Conservation (phyloP, 768 basidiomycete species). For the Tulasnella sp. region DNA sequence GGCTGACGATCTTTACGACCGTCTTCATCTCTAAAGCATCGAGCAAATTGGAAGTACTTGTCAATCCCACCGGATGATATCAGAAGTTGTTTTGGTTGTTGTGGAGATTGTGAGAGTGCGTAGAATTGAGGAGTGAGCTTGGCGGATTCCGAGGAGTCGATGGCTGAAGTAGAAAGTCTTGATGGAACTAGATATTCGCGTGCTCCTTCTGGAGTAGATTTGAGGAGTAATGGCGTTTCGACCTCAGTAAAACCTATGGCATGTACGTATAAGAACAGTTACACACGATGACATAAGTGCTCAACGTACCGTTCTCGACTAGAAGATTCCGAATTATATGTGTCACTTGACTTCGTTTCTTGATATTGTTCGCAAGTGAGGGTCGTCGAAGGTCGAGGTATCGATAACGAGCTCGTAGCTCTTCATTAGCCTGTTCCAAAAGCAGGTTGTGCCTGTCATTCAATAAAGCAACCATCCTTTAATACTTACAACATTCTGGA, state of each 20-base stretch:
- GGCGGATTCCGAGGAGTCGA: background rate
- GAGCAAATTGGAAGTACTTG: slow-evolving; percentile 83
- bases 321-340: slow-evolving; percentile 61
- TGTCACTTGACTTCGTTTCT: slow-evolving; percentile 69
- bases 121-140: slow-evolving; percentile 46
- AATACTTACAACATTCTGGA: slow-evolving; percentile 53
- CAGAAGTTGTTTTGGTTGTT: slow-evolving; percentile 89
- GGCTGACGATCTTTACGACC: slow-evolving; percentile 91
- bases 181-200: slow-evolving; percentile 86
- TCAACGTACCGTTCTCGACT: slow-evolving; percentile 50
- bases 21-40: slow-evolving; percentile 92
- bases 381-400: slow-evolving; percentile 79
- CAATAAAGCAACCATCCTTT: background rate
- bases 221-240: slow-evolving; percentile 81
- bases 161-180: slow-evolving; percentile 32
- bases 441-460: background rate
- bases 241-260: slow-evolving; percentile 77
- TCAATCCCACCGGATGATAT: slow-evolving; percentile 84
- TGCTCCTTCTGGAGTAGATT: slow-evolving; percentile 89
- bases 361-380: slow-evolving; percentile 61
- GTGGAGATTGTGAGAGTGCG: slow-evolving; percentile 86
- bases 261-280: background rate
- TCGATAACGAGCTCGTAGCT: slow-evolving; percentile 70
- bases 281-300: background rate
- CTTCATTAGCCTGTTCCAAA: slow-evolving; percentile 58